Base-by-base conservation (phyloP, 2,329 filamentous ascomycete species). In the Fusarium sp. region DNA sequence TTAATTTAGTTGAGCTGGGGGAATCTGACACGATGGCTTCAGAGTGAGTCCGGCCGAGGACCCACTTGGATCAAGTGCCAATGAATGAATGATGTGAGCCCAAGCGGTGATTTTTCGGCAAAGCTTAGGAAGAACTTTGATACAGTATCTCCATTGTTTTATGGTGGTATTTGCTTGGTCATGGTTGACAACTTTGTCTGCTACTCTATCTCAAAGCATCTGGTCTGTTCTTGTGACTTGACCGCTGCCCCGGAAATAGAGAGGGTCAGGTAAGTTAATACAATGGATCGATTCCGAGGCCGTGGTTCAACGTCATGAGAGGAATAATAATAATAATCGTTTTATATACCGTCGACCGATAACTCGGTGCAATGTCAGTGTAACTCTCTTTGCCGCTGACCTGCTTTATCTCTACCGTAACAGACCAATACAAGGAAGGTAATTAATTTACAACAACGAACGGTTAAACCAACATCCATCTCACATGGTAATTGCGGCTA, bases 21-120 rank as follows among this genome's bases (percentile, higher is more conserved):
- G 50, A 67, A 61, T 62, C 64, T 67, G 64, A 67, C 65, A 69
- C 64, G 64, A 68, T 68, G 65, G 65, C 64, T 68, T 53, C 64
- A 68, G 50, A 68, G 45, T 69, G 65, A 67, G 63, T 67, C 64
- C 64, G 64, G 64, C 64, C 64, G 64, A 67, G 64, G 52, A 35
- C 56, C 64, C 60, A 63, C 60, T 45, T 60, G 50, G 50, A 44
- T 41, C 45, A 48, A 20, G 15, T 59, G 33, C 62, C 58, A 69
- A 68, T 50, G 30, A 69, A 64, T 50, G 30, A 30, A 30, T 48
- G 54, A 60, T 35, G 48, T 49, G 30, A 44, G 37, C 27, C 12
- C 35, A 71, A 60, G 69, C 60, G 49, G 32, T 46, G 30, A n/a
- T 27, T 26, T 32, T 32, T 64, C 60, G 52, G 63, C 63, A 60